Conservation (phyloP, 2,329 filamentous ascomycete genomes). For the Fusarium sterilihyphosum region DNA sequence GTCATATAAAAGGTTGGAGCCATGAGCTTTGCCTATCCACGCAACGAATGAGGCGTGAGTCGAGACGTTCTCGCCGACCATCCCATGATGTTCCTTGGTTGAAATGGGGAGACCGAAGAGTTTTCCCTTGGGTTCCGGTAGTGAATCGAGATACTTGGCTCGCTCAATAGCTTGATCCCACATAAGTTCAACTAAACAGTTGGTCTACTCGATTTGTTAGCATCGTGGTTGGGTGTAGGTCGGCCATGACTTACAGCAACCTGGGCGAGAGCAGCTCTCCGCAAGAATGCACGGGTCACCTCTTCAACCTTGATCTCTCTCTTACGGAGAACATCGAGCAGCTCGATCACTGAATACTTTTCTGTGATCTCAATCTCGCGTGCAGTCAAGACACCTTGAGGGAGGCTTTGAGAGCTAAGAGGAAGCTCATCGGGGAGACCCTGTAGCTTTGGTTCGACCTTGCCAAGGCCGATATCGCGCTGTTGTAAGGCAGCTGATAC, state of each 20-base stretch:
- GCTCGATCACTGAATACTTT: conserved; percentile 37
- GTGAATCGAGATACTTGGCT: conserved; percentile 46
- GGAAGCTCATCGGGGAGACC: conserved; percentile 37
- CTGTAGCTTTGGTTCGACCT: conserved; percentile 41
- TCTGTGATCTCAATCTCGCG: conserved; percentile 45
- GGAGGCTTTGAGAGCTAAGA: conserved; percentile 37
- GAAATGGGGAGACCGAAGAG: conserved; percentile 51
- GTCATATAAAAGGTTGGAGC: conserved; percentile 47
- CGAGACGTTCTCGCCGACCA: conserved; percentile 45
- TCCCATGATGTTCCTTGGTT: conserved; percentile 50
- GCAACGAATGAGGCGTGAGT: conserved; percentile 45
- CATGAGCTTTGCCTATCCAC: conserved; percentile 47
- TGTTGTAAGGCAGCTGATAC: conserved; percentile 14
- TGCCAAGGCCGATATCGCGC: conserved; percentile 39
- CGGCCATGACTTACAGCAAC: conserved; percentile 27
- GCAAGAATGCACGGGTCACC: conserved; percentile 41
- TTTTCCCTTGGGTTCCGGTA: conserved; percentile 46
- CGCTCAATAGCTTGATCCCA: conserved; percentile 50
- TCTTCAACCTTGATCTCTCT: conserved; percentile 41
- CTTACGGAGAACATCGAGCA: conserved; percentile 31
- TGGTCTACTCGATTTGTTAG: conserved; percentile 34
- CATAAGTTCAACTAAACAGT: conserved; percentile 48
- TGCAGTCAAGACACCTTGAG: conserved; percentile 35
- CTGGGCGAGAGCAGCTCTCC: conserved; percentile 42
- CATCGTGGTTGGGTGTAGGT: no score